phyloP scores from a whole-genome alignment of 2,329 filamentous ascomycete genomes.

The Sporothrix schenckii region DNA sequence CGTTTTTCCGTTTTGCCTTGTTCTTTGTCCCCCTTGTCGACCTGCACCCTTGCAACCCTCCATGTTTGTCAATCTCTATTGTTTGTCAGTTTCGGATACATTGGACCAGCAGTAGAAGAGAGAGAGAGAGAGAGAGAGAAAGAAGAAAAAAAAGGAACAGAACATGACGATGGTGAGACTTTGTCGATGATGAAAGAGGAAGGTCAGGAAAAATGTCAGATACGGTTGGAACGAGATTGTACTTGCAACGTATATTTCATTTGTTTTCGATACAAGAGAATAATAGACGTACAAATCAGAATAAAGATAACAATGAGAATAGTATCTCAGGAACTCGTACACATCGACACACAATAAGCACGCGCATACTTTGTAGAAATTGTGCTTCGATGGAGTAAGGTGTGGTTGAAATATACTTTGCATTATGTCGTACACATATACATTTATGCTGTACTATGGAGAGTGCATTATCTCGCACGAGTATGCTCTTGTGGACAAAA shows the following conservation, averaged over 20 bases:
- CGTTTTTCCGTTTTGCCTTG: neutral
- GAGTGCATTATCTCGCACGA: neutral
- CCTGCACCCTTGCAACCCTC: constrained; percentile 11
- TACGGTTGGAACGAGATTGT: neutral
- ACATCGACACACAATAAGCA: neutral
- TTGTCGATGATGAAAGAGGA: neutral
- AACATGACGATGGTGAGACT: no score
- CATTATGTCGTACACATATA: neutral
- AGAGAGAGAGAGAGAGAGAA: neutral
- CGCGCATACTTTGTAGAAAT: no score
- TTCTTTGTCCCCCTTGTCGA: neutral
- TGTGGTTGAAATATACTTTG: neutral
- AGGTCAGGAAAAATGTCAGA: neutral
- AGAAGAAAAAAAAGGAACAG: no score
- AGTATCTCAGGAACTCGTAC: neutral
- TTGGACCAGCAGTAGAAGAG: neutral
- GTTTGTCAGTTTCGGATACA: neutral
- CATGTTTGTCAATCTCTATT: neutral
- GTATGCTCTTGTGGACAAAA: neutral
- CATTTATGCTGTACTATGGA: constrained; percentile 1
- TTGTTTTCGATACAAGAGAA: neutral
- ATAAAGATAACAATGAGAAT: neutral
- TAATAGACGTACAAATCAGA: neutral
- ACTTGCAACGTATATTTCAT: neutral
- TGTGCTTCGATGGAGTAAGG: neutral